Evolutionary conservation across 179 eudicot genomes (phyloP).

Genomic region (Spinacia oleracea): DNA sequence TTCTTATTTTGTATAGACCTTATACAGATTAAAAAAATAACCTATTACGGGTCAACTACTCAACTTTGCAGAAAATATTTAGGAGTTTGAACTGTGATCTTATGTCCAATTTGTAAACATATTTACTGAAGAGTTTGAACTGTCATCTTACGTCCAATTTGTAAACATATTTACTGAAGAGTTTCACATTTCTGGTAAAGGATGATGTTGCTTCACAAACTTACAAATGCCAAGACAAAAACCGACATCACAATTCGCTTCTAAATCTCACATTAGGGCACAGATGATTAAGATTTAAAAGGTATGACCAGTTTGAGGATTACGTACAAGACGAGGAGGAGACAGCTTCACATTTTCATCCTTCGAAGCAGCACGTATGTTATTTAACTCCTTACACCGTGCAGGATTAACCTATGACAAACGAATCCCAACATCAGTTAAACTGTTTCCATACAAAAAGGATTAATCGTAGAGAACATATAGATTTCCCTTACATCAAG

Average conservation of each 20-base stretch:
- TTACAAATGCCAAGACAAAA: background rate
- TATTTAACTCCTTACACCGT: slow-evolving; percentile 71
- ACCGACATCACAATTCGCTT: background rate
- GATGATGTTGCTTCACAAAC: background rate
- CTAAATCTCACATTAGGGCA: background rate
- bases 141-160: background rate
- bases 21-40: background rate
- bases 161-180: background rate
- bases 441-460: too few species aligned
- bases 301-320: slow-evolving; percentile 7
- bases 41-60: background rate
- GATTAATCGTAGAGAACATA: background rate
- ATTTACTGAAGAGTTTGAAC: background rate
- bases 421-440: slow-evolving; percentile 19
- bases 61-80: background rate
- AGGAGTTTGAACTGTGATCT: background rate
- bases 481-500: slow-evolving; percentile 68
- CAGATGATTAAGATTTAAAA: slow-evolving; percentile 4
- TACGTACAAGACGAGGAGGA: slow-evolving; percentile 90
- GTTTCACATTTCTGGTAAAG: background rate
- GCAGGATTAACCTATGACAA: slow-evolving; percentile 80
- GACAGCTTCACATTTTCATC: slow-evolving; percentile 88
- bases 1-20: background rate
- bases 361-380: slow-evolving; percentile 74
- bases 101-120: background rate